Conservation (phyloP, 805 yeast genomes). For the Priceomyces castillae region DNA sequence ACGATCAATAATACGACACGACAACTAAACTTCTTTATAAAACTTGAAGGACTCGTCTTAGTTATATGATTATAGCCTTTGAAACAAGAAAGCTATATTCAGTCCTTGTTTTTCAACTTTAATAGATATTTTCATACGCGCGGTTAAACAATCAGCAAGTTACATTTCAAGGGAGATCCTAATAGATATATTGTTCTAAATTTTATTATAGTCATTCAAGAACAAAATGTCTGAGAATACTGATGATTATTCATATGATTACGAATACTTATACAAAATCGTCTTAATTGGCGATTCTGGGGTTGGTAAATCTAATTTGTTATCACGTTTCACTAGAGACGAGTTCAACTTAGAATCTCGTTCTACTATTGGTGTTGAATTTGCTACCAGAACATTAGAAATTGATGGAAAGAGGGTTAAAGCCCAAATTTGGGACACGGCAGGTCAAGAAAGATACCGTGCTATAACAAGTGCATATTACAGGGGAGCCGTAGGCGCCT, state of each 20-base stretch:
- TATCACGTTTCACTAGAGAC: conserved; percentile 91
- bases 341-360: conserved; percentile 93
- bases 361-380: conserved; percentile 96
- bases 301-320: conserved; percentile 92
- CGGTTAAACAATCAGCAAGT: neutral
- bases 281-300: conserved; percentile 97
- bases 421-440: conserved; percentile 98
- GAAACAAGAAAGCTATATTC: neutral
- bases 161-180: conserved; percentile 1
- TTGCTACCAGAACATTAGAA: conserved; percentile 92
- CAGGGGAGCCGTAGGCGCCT: conserved; percentile 97
- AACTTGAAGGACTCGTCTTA: neutral
- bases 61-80: neutral
- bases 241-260: conserved; percentile 55
- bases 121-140: neutral
- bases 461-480: conserved; percentile 97
- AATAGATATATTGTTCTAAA: neutral
- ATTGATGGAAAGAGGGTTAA: conserved; percentile 80
- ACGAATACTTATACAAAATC: conserved; percentile 92
- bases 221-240: conserved; percentile 36
- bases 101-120: neutral
- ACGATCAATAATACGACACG: neutral
- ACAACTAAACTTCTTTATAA: neutral
- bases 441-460: conserved; percentile 97
- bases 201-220: neutral